Percentiles rank a stretch among this genome's conserved stretches.
Evolutionary conservation across 176 grass and related monocot genomes (phyloP).

Genomic region (Pontederia crassipes): DNA sequence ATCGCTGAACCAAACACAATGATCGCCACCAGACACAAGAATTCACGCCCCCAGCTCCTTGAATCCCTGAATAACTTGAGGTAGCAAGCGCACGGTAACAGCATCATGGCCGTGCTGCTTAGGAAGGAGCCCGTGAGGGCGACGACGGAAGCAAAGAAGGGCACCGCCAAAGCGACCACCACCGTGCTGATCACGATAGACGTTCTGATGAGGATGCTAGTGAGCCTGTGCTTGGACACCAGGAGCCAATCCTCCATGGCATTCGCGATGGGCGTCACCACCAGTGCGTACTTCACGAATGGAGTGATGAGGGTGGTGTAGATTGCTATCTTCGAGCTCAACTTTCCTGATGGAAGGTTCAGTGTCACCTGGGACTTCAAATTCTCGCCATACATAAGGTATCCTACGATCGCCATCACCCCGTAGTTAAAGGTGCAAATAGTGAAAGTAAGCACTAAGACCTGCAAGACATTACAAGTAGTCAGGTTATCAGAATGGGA

Average conservation of each 20-base stretch:
- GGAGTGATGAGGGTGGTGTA: conserved; percentile 86
- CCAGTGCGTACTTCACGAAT: conserved; percentile 49
- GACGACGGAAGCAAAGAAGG: conserved; percentile 57
- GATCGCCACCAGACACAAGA: conserved; percentile 25
- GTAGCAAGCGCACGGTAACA: conserved; percentile 53
- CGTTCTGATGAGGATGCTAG: conserved; percentile 30
- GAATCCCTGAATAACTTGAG: conserved; percentile 34
- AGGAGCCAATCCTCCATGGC: conserved; percentile 36
- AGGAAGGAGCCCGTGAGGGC: conserved; percentile 44
- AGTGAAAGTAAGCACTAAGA: conserved; percentile 28
- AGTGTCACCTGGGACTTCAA: conserved; percentile 44
- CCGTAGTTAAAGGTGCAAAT: conserved; percentile 43
- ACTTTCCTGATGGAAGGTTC: conserved; percentile 38
- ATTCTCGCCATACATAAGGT: conserved; percentile 40
- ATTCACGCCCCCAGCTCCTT: conserved; percentile 16
- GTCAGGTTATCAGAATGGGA: background rate
- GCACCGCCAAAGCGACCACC: conserved; percentile 34
- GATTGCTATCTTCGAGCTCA: conserved; percentile 45
- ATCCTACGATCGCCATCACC: conserved; percentile 39
- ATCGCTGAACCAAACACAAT: conserved; percentile 30
- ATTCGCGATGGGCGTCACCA: conserved; percentile 35
- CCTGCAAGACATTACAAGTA: conserved; percentile 13
- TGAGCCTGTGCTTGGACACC: conserved; percentile 23
- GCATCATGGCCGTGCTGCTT: conserved; percentile 34
- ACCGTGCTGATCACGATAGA: conserved; percentile 30